Base-by-base conservation (phyloP, 129 eudicot species). In the Lactuca sativa region DNA sequence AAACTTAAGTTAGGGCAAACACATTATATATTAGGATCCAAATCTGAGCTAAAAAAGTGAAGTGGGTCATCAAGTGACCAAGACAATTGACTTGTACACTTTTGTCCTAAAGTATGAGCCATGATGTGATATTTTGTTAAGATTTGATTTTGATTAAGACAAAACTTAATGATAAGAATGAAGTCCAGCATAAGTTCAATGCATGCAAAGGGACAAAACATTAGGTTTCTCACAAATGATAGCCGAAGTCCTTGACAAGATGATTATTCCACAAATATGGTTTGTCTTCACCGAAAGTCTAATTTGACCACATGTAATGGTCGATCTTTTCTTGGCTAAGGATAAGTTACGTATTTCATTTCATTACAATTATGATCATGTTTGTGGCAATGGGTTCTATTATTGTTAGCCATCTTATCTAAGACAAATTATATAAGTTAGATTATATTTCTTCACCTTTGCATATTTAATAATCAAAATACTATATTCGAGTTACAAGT, bases 171-270 rank as follows among this genome's bases (percentile, higher is more conserved):
- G 16, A 72, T 72, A 34, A 60, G 12, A 21, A 55, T 63, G 21
- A 9, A 30, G 65, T 73, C 34, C 61, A 33, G 13, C 55, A 41
- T 5, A 61, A 25, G 17, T 34, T 58, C 40, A 53, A 5, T 47
- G 67, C 43, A 5, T 47, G 67, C 43, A 49, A 12, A 60, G 56
- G 21, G 79, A 66, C 73, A 74, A 74, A 53, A 74, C 30, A 67
- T 67, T 67, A 75, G 61, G 80, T 59, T 15, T 72, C 53, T 72
- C 59, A 17, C 59, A 32, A 74, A 74, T 43, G 66, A 75, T 56
- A 66, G 43, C 48, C 56, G 25, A 58, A 18, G 70, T 75, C 67
- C 47, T 57, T 15, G 62, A 59, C 59, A 58, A 0, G 12, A 58
- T 59, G 37, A 44, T 47, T 37, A 49, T 56, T 56, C 15, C 74